phyloP scores from a whole-genome alignment of 2,329 filamentous ascomycete genomes.

The Talaromyces marneffei region DNA sequence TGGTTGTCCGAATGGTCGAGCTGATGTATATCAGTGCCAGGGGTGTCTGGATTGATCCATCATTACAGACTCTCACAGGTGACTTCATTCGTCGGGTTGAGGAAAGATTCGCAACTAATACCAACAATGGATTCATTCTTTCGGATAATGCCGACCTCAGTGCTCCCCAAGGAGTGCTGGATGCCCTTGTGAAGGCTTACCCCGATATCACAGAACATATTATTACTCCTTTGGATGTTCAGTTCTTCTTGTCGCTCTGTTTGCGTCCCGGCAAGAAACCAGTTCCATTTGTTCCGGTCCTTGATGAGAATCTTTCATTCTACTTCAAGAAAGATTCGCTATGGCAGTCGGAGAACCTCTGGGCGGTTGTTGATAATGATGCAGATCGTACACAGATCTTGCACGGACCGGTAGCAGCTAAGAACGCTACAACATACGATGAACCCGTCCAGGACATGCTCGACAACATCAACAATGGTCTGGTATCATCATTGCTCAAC shows the following conservation, averaged over 20 bases:
- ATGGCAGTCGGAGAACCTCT: constrained; percentile 97
- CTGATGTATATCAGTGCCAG: constrained; percentile 89
- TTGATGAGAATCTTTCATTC: constrained; percentile 96
- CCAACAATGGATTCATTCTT: not conserved
- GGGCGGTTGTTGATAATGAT: constrained; percentile 91
- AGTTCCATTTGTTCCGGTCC: constrained; percentile 83
- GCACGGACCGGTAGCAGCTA: constrained; percentile 90
- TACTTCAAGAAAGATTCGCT: constrained; percentile 99
- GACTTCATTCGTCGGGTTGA: constrained; percentile 96
- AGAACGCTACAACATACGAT: constrained; percentile 81
- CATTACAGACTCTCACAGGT: constrained; percentile 73
- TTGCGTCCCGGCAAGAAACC: constrained; percentile 90
- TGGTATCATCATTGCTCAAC: not conserved
- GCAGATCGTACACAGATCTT: constrained; percentile 93
- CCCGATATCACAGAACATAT: constrained; percentile 52
- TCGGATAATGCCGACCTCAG: not conserved
- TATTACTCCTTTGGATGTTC: constrained; percentile 96
- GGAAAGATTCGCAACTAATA: constrained; percentile 59
- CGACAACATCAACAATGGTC: constrained; percentile 79
- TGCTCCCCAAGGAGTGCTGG: not conserved
- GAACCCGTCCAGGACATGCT: constrained; percentile 94
- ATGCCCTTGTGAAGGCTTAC: not conserved
- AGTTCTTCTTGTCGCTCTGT: constrained; percentile 91
- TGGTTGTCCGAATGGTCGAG: constrained; percentile 78
- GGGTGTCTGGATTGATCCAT: constrained; percentile 82